Evolutionary conservation across 1,284 basidiomycete species (phyloP), one percentile per base, ranked within the genome.

Genomic region (Coriolopsis trogii): DNA sequence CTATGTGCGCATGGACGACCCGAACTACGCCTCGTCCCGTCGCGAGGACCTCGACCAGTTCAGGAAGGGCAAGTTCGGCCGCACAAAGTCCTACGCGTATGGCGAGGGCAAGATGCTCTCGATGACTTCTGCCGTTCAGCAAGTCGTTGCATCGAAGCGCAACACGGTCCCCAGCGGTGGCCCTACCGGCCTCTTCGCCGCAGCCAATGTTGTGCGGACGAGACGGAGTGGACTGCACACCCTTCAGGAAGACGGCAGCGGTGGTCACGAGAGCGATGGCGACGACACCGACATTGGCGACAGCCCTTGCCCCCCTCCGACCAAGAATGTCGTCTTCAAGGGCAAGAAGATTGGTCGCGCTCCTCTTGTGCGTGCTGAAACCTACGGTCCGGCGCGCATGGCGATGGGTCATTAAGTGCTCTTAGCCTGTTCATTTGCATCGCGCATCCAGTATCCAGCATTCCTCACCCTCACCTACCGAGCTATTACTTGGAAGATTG

Each of bases 1-100:
- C 2, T 99, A 99, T 69, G 85, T 97, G 31, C 83, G 79, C 16
- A 99, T 99, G 96, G 93, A 98, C 65, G 95, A 98, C 67, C 94
- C 95, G 0, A 79, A 80, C 34, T 88, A 95, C 69, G 80, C 86
- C 23, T 75, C 79, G 16, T 87, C 91, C 38, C 87, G 95, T 41
- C 82, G 87, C 46, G 86, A 91, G 63, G 93, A 97, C 64, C 72
- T 98, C 47, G 91, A 93, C 71, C 90, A 93, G 58, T 96, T 98
- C 79, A 87, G 96, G 58, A 92, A 89, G 70, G 82, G 82, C 60
- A 89, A 87, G 67, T 93, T 92, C 65, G 86, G 85, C 29, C 86
- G 93, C 45, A 91, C 93, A 39, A 89, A 90, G 65, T 94, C 91
- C 0, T 95, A 93, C 65, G 87, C 93, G 1, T 94, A 91, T 63